phyloP scores from a whole-genome alignment of 805 yeast genomes.

The Ogataea thermomethanolica region DNA sequence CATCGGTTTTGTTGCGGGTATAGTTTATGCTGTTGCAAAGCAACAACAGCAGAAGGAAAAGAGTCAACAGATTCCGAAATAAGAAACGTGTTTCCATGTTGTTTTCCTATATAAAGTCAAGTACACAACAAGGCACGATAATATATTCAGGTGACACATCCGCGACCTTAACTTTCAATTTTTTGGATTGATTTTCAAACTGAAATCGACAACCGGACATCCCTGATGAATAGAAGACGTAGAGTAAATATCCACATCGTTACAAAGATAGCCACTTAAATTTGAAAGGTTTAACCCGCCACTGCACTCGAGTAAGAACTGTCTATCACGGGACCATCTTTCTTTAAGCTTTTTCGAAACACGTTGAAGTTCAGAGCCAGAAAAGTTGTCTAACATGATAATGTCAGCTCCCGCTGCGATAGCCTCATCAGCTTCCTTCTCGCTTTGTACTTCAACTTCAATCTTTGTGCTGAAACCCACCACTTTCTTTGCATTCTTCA shows the following conservation, averaged over 20 bases:
- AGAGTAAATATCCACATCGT: conserved; percentile 84
- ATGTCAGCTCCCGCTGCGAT: conserved; percentile 94
- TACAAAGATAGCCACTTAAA: conserved; percentile 59
- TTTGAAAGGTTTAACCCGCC: conserved; percentile 83
- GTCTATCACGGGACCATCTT: conserved; percentile 46
- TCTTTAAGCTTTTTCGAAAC: conserved; percentile 64
- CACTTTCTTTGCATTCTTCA: conserved; percentile 66
- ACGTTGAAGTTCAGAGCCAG: conserved; percentile 55
- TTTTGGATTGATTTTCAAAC: conserved; percentile 58
- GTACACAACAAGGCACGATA: conserved; percentile 3
- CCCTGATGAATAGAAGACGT: conserved; percentile 94
- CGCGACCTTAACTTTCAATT: neutral
- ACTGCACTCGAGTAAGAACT: conserved; percentile 79
- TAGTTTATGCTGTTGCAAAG: conserved; percentile 94
- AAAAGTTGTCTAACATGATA: conserved; percentile 89
- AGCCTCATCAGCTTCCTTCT: conserved; percentile 86
- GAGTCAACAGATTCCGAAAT: conserved; percentile 34
- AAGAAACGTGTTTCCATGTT: conserved; percentile 2
- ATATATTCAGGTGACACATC: neutral
- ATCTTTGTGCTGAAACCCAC: conserved; percentile 88
- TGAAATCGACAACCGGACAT: conserved; percentile 75
- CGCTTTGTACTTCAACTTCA: conserved; percentile 88
- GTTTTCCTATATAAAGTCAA: neutral
- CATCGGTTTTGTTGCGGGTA: conserved; percentile 92
- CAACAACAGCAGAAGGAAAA: conserved; percentile 70